Percentiles rank a stretch among this genome's conserved stretches.
Conservation (phyloP, 2,329 filamentous ascomycete genomes). For the Metarhizium brunneum region DNA sequence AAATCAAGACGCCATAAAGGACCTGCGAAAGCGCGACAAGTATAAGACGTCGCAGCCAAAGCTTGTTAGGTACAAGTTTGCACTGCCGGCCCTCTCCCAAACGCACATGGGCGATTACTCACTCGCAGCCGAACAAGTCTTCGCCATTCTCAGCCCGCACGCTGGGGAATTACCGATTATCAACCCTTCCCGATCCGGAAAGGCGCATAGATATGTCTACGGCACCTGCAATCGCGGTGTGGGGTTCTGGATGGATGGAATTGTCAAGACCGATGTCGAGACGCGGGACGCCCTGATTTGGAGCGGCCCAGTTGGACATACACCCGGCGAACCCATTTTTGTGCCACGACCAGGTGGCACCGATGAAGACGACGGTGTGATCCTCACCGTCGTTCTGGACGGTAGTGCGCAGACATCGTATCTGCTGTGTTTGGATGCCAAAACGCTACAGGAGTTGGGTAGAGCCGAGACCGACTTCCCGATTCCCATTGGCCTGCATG, state of each 20-base stretch:
- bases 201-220: conserved; percentile 52
- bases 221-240: conserved; percentile 44
- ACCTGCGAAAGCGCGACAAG: conserved; percentile 30
- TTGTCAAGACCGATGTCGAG: conserved; percentile 55
- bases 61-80: conserved; percentile 36
- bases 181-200: conserved; percentile 45
- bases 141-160: conserved; percentile 42
- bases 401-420: conserved; percentile 51
- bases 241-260: conserved; percentile 50
- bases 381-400: conserved; percentile 56
- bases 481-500: conserved; percentile 58
- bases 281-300: conserved; percentile 45
- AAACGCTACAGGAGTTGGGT: conserved; percentile 52
- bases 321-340: conserved; percentile 62
- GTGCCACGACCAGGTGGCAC: conserved; percentile 34
- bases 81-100: conserved; percentile 16
- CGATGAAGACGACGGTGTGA: conserved; percentile 53
- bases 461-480: conserved; percentile 53
- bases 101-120: conserved; percentile 8
- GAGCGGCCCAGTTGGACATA: conserved; percentile 48
- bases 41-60: conserved; percentile 23
- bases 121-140: conserved; percentile 21
- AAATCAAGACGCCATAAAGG: conserved; percentile 33
- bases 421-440: conserved; percentile 55
- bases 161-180: conserved; percentile 57